A percentile compares a stretch with the other conserved stretches of the same genome.
Conservation (phyloP, 768 basidiomycete species). For the Lepiota brunneoincarnata region DNA sequence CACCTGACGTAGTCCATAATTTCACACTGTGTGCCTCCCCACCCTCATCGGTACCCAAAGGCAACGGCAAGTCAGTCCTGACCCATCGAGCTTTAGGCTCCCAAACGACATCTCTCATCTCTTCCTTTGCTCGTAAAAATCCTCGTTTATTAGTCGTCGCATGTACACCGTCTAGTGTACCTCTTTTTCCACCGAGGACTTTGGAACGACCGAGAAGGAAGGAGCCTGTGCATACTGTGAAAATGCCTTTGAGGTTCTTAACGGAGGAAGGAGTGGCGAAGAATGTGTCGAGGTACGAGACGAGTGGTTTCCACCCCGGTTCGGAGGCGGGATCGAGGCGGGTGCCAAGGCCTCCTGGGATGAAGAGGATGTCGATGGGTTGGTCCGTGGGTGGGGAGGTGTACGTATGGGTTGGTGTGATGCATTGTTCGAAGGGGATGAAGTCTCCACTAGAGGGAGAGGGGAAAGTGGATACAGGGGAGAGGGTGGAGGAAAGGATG, state of each 20-base stretch:
- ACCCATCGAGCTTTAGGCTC: constrained; percentile 46
- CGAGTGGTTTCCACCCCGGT: constrained; percentile 25
- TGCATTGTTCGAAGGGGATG: constrained; percentile 29
- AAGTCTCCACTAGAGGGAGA: neutral
- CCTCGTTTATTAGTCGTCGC: constrained; percentile 44
- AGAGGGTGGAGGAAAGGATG: constrained; percentile 28
- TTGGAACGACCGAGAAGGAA: constrained; percentile 32
- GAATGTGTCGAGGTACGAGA: constrained; percentile 28
- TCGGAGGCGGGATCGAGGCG: constrained; percentile 18
- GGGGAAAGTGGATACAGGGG: constrained; percentile 31
- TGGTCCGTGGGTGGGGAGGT: neutral
- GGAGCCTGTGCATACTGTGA: constrained; percentile 45
- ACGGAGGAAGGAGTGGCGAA: neutral
- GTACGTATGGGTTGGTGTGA: constrained; percentile 38
- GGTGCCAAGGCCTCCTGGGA: constrained; percentile 28
- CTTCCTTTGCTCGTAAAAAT: constrained; percentile 23
- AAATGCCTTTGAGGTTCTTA: constrained; percentile 13
- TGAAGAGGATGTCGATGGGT: constrained; percentile 32
- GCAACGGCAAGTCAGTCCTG: neutral
- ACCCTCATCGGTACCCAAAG: neutral
- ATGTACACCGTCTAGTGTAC: constrained; percentile 36
- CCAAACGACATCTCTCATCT: constrained; percentile 37
- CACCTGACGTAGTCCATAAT: constrained; percentile 46
- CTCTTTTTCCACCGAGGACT: constrained; percentile 12
- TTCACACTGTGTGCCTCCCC: constrained; percentile 33